A percentile compares a stretch with the other conserved stretches of the same genome.
Evolutionary conservation across 345 rosid genomes (phyloP).

Genomic region (Eucalyptus marginata): DNA sequence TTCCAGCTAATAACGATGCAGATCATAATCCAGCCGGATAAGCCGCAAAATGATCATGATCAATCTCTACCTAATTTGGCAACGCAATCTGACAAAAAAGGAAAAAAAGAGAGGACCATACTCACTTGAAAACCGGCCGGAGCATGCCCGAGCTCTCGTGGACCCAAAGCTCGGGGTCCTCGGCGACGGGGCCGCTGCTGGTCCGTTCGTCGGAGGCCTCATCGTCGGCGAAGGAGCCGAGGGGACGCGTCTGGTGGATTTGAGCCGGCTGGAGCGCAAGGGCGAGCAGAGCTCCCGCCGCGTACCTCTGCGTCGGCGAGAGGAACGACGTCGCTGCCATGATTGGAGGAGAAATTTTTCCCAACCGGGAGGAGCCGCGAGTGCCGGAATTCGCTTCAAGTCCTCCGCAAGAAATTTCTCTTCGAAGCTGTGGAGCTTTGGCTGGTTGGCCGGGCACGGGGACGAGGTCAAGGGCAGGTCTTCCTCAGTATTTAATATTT

Average conservation of each 20-base stretch:
- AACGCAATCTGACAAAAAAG: neutral
- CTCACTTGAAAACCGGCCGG: conserved; percentile 74
- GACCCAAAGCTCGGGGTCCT: conserved; percentile 77
- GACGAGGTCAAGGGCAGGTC: no score
- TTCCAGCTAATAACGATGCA: neutral
- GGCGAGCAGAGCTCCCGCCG: conserved; percentile 65
- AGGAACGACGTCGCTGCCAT: conserved; percentile 27
- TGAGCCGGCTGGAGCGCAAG: conserved; percentile 86
- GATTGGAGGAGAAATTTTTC: neutral
- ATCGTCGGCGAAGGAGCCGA: conserved; percentile 20
- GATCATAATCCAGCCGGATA: neutral
- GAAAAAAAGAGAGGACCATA: neutral
- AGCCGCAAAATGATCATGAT: neutral
- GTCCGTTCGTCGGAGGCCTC: conserved; percentile 16
- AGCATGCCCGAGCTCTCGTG: conserved; percentile 67
- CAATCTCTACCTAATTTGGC: neutral
- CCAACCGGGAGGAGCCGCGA: no score
- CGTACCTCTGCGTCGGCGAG: conserved; percentile 63
- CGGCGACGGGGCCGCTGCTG: conserved; percentile 65
- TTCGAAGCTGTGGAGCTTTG: no score
- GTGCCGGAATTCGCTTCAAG: no score
- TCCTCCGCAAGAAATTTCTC: no score
- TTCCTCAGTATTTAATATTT: no score
- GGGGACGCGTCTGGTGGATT: conserved; percentile 61
- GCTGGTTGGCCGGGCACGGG: no score